Evolutionary conservation across 768 basidiomycete species (phyloP), one percentile per base, ranked within the genome.

Genomic region (Tylopilus intermedius): DNA sequence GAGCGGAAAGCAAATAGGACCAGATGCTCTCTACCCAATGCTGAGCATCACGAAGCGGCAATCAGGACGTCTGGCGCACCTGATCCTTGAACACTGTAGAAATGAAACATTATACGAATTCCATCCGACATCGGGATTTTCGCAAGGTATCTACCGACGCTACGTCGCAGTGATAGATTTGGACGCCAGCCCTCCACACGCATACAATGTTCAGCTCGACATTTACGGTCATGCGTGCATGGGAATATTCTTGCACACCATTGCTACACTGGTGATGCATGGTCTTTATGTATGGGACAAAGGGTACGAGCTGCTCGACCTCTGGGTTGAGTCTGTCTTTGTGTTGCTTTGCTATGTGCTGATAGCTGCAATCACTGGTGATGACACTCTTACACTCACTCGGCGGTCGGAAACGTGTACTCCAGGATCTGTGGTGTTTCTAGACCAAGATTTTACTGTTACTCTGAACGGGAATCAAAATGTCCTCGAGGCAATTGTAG

Each of bases 51-150:
- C 11, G 22, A 49, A 50, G 32, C 44, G 30, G 15, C 44, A 50
- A 14, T 55, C 49, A 13, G 54, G 30, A 3, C 54, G 33, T 18
- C 49, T 55, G n/a, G 50, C 54, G 1, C 35, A 32, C n/a, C 35
- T 55, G 21, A 14, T 55, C 3, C 14, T 55, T 7, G 39, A 47
- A 10, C 45, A 55, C 18, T 3, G 14, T 10, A 41, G 32, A 32
- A 24, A 10, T 8, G 3, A 10, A 9, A 2, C 24, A 0, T n/a
- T 14, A 8, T 32, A 33, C 11, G 29, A 45, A 11, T 21, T 30
- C 45, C 10, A 11, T 1, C 11, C 32, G 11, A 9, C 5, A 13
- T 11, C 22, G 2, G 27, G 10, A 6, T 44, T 26, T 6, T 26
- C 21, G n/a, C 1, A 30, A 24, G 44, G 37, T 15, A 26, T 50